Evolutionary conservation across 2,329 filamentous ascomycete species (phyloP).

Genomic region (Clarireedia sp.): DNA sequence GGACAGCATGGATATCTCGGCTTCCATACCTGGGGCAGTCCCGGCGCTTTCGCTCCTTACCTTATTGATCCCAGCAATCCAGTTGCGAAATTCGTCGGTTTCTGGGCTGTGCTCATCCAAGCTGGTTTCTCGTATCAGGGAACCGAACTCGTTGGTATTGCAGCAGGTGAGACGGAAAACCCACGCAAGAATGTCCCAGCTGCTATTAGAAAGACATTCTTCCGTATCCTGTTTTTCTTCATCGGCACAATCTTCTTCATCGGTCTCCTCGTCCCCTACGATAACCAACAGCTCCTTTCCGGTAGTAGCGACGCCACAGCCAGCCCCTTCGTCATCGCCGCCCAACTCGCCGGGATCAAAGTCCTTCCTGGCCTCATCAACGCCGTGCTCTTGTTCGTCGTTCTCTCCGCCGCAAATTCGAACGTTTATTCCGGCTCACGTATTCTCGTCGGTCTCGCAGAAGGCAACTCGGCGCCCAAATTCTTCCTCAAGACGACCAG

Average conservation of each 20-base stretch:
- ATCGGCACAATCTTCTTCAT: slow-evolving; percentile 46
- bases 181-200: slow-evolving; percentile 52
- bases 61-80: slow-evolving; percentile 38
- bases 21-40: slow-evolving; percentile 48
- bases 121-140: slow-evolving; percentile 50
- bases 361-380: slow-evolving; percentile 52
- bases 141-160: slow-evolving; percentile 58
- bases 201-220: slow-evolving; percentile 59
- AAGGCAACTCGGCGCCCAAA: slow-evolving; percentile 47
- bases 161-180: slow-evolving; percentile 57
- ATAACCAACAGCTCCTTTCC: slow-evolving; percentile 37
- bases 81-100: slow-evolving; percentile 49
- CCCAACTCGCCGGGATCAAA: slow-evolving; percentile 47
- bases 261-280: slow-evolving; percentile 52
- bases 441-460: slow-evolving; percentile 48
- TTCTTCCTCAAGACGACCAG: slow-evolving; percentile 44
- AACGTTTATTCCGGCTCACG: slow-evolving; percentile 49
- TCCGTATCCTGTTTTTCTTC: slow-evolving; percentile 42
- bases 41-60: slow-evolving; percentile 56
- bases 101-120: slow-evolving; percentile 52
- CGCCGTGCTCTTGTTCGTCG: slow-evolving; percentile 51
- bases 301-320: slow-evolving; percentile 44
- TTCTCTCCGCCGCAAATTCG: slow-evolving; percentile 51
- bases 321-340: slow-evolving; percentile 54
- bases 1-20: slow-evolving; percentile 52